A percentile compares a stretch with the other conserved stretches of the same genome.
phyloP scores from a whole-genome alignment of 164 flowering plant species.

The Berberis vulgaris region DNA sequence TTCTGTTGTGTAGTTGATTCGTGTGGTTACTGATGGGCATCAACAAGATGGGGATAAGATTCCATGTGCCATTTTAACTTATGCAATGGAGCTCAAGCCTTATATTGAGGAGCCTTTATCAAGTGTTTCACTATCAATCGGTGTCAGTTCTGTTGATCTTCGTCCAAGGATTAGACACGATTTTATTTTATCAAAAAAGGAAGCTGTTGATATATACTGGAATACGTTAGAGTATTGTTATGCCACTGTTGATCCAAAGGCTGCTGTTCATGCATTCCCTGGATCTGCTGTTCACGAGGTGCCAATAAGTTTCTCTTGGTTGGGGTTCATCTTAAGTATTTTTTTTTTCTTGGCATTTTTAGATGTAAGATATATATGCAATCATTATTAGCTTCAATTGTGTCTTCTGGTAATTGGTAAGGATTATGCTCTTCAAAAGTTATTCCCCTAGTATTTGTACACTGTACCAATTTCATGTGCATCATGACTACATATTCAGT shows the following conservation, averaged over 20 bases:
- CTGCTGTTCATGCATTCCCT: conserved; percentile 82
- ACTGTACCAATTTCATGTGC: too few relatives aligned
- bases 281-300: conserved; percentile 93
- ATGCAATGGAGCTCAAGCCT: conserved; percentile 89
- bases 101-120: conserved; percentile 84
- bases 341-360: not conserved
- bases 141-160: conserved; percentile 39
- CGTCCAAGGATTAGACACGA: conserved; percentile 82
- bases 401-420: too few relatives aligned
- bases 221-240: conserved; percentile 81
- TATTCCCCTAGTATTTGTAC: too few relatives aligned
- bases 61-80: conserved; percentile 35
- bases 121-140: conserved; percentile 24
- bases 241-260: conserved; percentile 62
- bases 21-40: conserved; percentile 39
- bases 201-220: conserved; percentile 87
- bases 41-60: conserved; percentile 22
- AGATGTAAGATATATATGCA: not conserved
- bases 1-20: conserved; percentile 51
- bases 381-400: too few relatives aligned
- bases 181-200: conserved; percentile 53
- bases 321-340: not conserved
- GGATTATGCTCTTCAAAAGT: too few relatives aligned
- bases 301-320: not conserved
- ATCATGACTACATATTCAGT: too few relatives aligned